Evolutionary conservation across 2,329 filamentous ascomycete species (phyloP).

Genomic region (Penicillium sp.): DNA sequence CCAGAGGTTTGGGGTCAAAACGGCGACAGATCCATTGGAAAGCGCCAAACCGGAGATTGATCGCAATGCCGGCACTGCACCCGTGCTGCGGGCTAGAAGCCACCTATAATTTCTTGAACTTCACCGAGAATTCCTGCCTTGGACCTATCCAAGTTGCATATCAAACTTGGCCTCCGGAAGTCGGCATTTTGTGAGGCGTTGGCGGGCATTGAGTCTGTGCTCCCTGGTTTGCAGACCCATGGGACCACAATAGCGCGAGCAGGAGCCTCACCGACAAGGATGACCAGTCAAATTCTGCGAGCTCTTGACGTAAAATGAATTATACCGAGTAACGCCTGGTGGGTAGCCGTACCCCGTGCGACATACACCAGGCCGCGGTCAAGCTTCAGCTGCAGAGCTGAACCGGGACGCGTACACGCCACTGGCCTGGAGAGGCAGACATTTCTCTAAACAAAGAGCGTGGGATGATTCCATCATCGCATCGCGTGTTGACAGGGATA

Average conservation of each 20-base stretch:
- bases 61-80: background rate
- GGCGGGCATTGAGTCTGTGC: background rate
- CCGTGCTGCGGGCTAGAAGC: background rate
- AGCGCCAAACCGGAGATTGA: background rate
- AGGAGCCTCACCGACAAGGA: background rate
- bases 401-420: background rate
- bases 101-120: background rate
- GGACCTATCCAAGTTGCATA: background rate
- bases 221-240: background rate
- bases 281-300: background rate
- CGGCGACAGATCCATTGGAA: constrained; percentile 24
- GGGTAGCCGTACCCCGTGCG: background rate
- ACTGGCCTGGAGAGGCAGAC: background rate
- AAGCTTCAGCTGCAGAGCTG: constrained; percentile 3
- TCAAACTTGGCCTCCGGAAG: background rate
- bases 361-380: background rate
- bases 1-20: constrained; percentile 50
- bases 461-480: background rate
- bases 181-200: background rate
- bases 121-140: background rate
- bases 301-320: constrained; percentile 3
- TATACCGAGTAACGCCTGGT: background rate
- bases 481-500: background rate
- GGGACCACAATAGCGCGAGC: background rate
- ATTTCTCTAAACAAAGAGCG: background rate